These are phyloP conservation scores for Guillardia theta DNA, from an alignment of 78 protist species.

Conservation along the genomic window DNA sequence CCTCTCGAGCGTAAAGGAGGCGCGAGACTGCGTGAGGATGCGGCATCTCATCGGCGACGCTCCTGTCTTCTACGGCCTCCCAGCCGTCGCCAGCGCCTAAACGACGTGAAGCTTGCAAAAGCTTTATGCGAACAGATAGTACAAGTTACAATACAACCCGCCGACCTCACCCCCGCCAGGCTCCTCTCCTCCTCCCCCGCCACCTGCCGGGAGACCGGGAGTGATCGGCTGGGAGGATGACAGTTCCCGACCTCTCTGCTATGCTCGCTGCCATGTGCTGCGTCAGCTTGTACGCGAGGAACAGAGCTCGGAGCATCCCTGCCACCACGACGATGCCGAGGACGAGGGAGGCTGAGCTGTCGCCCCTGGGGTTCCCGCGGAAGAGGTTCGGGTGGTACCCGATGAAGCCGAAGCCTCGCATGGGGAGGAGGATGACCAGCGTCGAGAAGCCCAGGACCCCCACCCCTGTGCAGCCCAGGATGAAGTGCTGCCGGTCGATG, in stretches of 20 bases:
- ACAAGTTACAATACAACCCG: no score
- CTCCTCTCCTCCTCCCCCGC: no score
- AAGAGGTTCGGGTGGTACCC: slow-evolving; percentile 36
- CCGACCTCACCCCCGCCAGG: no score
- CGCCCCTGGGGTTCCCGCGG: neutral
- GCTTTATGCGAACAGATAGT: no score
- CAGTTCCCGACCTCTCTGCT: neutral
- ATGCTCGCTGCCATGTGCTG: neutral
- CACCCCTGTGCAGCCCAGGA: slow-evolving; percentile 11
- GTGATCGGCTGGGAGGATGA: neutral
- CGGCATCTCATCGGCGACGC: neutral
- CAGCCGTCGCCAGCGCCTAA: no score
- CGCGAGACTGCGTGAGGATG: neutral
- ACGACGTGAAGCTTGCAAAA: no score
- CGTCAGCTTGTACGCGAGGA: slow-evolving; percentile 35
- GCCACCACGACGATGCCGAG: neutral
- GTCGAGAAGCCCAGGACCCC: slow-evolving; percentile 20
- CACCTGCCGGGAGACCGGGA: no score
- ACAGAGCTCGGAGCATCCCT: neutral
- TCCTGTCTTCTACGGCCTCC: neutral
- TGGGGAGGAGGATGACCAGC: slow-evolving; percentile 21
- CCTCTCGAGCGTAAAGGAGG: neutral
- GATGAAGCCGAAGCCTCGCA: slow-evolving; percentile 38
- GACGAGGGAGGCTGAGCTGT: neutral
- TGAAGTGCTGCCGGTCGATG: neutral